These are phyloP conservation scores for Carallia brachiata DNA, from an alignment of 345 rosid species.

Conservation along the genomic window DNA sequence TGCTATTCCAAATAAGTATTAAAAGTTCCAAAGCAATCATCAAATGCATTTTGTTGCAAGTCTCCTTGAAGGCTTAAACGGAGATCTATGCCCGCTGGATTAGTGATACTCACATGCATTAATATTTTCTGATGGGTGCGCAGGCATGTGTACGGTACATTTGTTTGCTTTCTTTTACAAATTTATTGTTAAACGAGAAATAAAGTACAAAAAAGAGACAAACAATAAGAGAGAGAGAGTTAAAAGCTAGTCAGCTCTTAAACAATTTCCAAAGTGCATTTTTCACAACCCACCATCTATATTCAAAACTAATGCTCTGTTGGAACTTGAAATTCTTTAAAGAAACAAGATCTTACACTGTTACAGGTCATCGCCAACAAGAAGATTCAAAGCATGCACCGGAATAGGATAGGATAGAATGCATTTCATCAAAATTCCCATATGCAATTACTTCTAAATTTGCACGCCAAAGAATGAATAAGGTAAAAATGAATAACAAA, in stretches of 20 bases:
- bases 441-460: no score
- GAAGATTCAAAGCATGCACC: not conserved
- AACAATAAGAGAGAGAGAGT: not conserved
- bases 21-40: conserved; percentile 18
- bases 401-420: not conserved
- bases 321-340: conserved; percentile 51
- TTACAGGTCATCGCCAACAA: conserved; percentile 14
- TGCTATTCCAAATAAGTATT: not conserved
- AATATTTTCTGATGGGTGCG: conserved; percentile 4
- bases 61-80: not conserved
- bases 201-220: conserved; percentile 23
- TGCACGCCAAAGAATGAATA: no score
- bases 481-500: no score
- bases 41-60: conserved; percentile 14
- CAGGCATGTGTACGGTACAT: no score
- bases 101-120: conserved; percentile 3
- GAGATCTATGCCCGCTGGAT: conserved; percentile 14
- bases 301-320: conserved; percentile 14
- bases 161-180: not conserved
- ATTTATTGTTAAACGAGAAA: conserved; percentile 4
- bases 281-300: conserved; percentile 12
- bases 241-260: conserved; percentile 15
- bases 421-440: not conserved
- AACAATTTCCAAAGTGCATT: conserved; percentile 30
- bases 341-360: conserved; percentile 23